Conservation (phyloP, 352 stramenopile genomes). For the Phytophthora multivora region DNA sequence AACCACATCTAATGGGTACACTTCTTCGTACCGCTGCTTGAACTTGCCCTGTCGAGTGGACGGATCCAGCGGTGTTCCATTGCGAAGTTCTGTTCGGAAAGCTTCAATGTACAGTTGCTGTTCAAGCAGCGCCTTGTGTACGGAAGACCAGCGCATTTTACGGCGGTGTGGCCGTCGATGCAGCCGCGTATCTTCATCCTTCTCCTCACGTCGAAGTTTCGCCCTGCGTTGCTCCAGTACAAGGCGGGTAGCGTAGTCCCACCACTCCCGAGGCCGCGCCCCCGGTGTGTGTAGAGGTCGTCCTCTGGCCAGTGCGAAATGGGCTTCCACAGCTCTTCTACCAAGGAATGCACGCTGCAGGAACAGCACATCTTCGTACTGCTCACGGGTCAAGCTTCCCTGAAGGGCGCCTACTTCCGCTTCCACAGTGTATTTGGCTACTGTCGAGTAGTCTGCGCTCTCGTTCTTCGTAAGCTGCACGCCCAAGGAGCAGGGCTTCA, state of each 20-base stretch:
- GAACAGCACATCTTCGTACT: constrained; percentile 86
- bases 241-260: constrained; percentile 70
- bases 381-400: constrained; percentile 65
- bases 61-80: constrained; percentile 39
- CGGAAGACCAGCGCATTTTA: constrained; percentile 64
- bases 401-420: constrained; percentile 52
- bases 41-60: constrained; percentile 48
- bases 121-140: constrained; percentile 58
- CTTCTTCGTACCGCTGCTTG: constrained; percentile 56
- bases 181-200: background rate
- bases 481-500: constrained; percentile 53
- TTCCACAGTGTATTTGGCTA: constrained; percentile 72
- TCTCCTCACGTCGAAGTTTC: constrained; percentile 20
- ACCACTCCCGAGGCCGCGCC: constrained; percentile 63
- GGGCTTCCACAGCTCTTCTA: constrained; percentile 61
- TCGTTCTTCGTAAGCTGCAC: constrained; percentile 86
- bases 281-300: constrained; percentile 55
- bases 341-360: constrained; percentile 68
- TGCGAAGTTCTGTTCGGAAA: constrained; percentile 58
- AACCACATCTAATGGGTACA: constrained; percentile 74
- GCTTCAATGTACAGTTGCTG: constrained; percentile 64
- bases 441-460: constrained; percentile 63
- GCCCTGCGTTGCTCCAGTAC: constrained; percentile 44
- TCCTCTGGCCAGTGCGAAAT: constrained; percentile 65
- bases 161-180: constrained; percentile 21